These are phyloP conservation scores for Prunus davidiana DNA, from an alignment of 306 rosid genomes.

Conservation along the genomic window DNA sequence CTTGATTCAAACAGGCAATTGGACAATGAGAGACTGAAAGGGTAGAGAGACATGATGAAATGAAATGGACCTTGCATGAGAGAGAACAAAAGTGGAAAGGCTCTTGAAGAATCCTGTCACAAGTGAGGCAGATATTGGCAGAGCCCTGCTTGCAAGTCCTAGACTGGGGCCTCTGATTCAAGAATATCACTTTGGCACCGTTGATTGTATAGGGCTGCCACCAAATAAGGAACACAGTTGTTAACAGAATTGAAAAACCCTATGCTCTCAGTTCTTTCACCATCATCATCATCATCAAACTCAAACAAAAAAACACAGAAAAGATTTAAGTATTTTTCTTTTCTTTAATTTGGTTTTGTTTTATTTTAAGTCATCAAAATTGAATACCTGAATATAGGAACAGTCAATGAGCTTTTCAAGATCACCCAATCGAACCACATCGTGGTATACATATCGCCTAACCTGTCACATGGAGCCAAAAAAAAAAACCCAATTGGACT, in stretches of 20 bases:
- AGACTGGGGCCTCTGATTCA: constrained; percentile 89
- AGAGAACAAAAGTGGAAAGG: constrained; percentile 93
- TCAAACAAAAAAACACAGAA: background rate
- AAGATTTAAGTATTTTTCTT: background rate
- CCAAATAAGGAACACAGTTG: constrained; percentile 18
- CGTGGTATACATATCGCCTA: constrained; percentile 93
- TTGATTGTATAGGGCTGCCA: constrained; percentile 87
- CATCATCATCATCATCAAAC: background rate
- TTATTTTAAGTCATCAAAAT: background rate
- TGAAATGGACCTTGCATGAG: constrained; percentile 78
- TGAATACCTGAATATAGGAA: constrained; percentile 73
- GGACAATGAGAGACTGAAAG: background rate
- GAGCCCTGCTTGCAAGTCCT: constrained; percentile 63
- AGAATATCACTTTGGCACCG: constrained; percentile 90
- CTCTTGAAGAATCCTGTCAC: constrained; percentile 91
- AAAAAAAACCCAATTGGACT: background rate
- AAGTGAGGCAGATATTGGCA: constrained; percentile 76
- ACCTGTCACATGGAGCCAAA: constrained; percentile 46
- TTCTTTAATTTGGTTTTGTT: background rate
- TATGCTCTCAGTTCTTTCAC: background rate
- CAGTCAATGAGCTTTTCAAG: constrained; percentile 90
- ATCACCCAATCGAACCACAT: constrained; percentile 84
- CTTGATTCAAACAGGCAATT: constrained; percentile 10
- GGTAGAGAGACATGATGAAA: background rate
- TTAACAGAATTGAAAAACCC: background rate